Conservation (phyloP, 2,329 filamentous ascomycete species). For the Fusarium longipes region DNA sequence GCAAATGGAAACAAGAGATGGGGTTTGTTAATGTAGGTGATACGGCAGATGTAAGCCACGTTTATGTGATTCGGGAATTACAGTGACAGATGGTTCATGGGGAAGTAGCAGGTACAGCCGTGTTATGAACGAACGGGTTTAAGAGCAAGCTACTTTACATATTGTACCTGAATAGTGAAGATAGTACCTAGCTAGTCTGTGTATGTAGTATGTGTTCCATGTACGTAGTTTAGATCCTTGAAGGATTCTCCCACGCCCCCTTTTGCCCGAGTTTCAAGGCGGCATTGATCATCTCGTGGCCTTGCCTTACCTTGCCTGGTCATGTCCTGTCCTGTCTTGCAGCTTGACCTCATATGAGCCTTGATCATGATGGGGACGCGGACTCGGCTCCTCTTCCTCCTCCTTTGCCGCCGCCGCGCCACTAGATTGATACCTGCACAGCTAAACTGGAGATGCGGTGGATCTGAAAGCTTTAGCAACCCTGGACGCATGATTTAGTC, state of each 20-base stretch:
- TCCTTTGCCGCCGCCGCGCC: background rate
- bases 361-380: background rate
- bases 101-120: background rate
- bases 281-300: slow-evolving; percentile 22
- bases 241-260: slow-evolving; percentile 4
- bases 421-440: background rate
- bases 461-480: background rate
- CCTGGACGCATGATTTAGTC: background rate
- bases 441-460: slow-evolving; percentile 4
- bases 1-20: background rate
- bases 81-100: background rate
- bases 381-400: background rate
- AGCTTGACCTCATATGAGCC: background rate
- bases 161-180: background rate
- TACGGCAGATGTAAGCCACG: background rate
- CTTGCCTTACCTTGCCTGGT: slow-evolving; percentile 2
- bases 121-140: background rate
- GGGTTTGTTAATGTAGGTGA: background rate
- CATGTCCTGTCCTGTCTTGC: background rate
- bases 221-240: background rate
- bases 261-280: slow-evolving; percentile 9
- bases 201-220: background rate
- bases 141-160: background rate
- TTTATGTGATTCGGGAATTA: slow-evolving; percentile 4
- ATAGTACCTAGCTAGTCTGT: background rate